These are phyloP conservation scores for Aphanomyces euteiches DNA, from an alignment of 352 stramenopile genomes.

Conservation along the genomic window DNA sequence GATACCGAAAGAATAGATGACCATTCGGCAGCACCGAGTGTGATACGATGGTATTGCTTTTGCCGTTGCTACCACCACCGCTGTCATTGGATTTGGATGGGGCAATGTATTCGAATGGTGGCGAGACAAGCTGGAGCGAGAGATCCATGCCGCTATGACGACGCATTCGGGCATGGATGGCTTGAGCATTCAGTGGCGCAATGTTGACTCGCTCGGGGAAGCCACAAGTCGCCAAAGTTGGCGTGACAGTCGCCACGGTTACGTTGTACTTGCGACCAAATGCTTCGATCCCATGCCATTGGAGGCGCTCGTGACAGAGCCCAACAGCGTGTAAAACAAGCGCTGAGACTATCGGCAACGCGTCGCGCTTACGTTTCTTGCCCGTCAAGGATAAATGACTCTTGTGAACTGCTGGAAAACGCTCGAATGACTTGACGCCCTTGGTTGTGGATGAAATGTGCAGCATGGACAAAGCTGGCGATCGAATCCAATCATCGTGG, in stretches of 20 bases:
- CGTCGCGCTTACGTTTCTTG: slow-evolving; percentile 32
- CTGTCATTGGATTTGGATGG: slow-evolving; percentile 37
- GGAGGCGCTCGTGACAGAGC: slow-evolving; percentile 77
- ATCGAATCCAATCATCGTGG: slow-evolving; percentile 61
- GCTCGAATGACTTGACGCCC: slow-evolving; percentile 80
- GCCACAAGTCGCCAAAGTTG: slow-evolving; percentile 71
- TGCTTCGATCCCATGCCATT: slow-evolving; percentile 81
- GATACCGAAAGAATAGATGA: slow-evolving; percentile 78
- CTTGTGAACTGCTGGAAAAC: slow-evolving; percentile 63
- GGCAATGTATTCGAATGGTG: slow-evolving; percentile 67
- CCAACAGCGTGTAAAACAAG: slow-evolving; percentile 76
- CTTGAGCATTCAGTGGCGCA: slow-evolving; percentile 64
- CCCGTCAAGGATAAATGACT: slow-evolving; percentile 13
- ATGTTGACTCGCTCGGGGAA: slow-evolving; percentile 82
- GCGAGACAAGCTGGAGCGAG: slow-evolving; percentile 59
- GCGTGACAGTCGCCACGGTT: slow-evolving; percentile 75
- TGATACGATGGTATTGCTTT: slow-evolving; percentile 2
- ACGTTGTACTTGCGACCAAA: slow-evolving; percentile 63
- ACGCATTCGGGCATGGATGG: slow-evolving; percentile 73
- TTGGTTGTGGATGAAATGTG: slow-evolving; percentile 57
- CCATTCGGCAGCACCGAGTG: slow-evolving; percentile 71
- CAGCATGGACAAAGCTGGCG: slow-evolving; percentile 76
- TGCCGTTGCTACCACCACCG: slow-evolving; percentile 28
- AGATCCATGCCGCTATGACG: slow-evolving; percentile 69
- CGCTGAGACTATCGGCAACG: slow-evolving; percentile 61